Evolutionary conservation across 1,284 basidiomycete genomes (phyloP), one percentile per base, ranked within the genome.

Genomic region (Exobasidium rhododendri): DNA sequence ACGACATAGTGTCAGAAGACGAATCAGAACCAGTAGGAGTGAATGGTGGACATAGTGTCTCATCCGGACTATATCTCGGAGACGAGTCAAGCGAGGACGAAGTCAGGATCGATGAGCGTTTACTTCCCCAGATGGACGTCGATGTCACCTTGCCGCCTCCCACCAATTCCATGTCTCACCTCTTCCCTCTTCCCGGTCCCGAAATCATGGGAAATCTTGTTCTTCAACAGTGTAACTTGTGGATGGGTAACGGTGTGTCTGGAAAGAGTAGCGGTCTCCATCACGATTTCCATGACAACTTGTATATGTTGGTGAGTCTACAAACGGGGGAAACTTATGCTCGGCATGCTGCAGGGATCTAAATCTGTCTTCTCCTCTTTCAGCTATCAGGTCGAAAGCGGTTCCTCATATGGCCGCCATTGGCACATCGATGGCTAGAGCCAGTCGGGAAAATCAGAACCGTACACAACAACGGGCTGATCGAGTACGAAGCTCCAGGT

Each of bases 271-370:
- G 68, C 6, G 77, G 75, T 0, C 59, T 79, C 52, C 77, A 79
- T 58, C 77, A 79, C 56, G 77, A 79, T 57, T 78, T 78, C 32
- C 77, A 79, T 59, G 77, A 79, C 57, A 79, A 79, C 35, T 69
- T 79, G 32, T 79, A 79, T 65, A 62, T 77, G 35, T 66, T 78
- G 31, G 50, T 45, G 60, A 62, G 58, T 62, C 7, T 20, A 26
- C 14, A 57, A 20, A 31, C 14, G 6, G 40, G 22, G 20, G 32
- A 5, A 11, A 54, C 3, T 26, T n/a, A 26, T 11, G 2, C 26
- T 24, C 59, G 29, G 24, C 1, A 17, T 45, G 44, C 44, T 45
- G 44, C 44, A 45, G n/a, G n/a, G n/a, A n/a, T n/a, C n/a, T n/a
- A n/a, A n/a, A n/a, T n/a, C n/a, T n/a, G n/a, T n/a, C 26, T 24